Evolutionary conservation across 352 stramenopile genomes (phyloP).

Genomic region (Globisporangium acanthophoron): DNA sequence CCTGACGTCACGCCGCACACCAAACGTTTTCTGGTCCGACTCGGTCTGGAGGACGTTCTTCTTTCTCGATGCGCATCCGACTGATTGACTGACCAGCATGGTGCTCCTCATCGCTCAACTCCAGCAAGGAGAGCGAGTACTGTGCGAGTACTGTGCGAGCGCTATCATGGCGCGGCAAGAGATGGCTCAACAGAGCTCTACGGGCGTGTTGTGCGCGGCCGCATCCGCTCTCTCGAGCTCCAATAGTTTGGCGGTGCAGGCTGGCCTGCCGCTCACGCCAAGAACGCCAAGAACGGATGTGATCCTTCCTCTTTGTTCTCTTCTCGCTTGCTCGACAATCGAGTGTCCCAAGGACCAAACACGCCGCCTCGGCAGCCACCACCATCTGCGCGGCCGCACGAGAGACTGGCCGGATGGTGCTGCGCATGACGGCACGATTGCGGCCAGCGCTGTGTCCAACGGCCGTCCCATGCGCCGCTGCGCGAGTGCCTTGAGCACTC

Average conservation of each 20-base stretch:
- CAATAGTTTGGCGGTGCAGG: background rate
- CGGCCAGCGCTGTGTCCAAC: background rate
- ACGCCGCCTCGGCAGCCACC: background rate
- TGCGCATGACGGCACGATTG: background rate
- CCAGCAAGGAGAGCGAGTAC: too few relatives aligned
- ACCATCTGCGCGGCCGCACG: background rate
- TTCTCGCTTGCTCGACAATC: constrained; percentile 1
- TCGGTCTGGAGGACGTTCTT: background rate
- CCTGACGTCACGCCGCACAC: background rate
- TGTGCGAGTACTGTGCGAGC: too few relatives aligned
- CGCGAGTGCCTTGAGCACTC: background rate
- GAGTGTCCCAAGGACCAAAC: background rate
- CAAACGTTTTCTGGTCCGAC: background rate
- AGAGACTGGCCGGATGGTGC: background rate
- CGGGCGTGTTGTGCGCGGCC: too few relatives aligned
- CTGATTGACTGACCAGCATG: background rate
- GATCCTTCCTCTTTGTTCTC: background rate
- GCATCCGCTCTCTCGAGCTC: background rate
- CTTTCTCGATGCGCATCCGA: background rate
- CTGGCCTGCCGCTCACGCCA: background rate
- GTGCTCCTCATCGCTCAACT: background rate
- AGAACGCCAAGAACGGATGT: background rate
- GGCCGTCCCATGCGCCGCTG: background rate
- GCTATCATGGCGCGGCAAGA: too few relatives aligned
- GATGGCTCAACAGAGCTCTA: too few relatives aligned